Percentiles rank a stretch among this genome's conserved stretches.
phyloP scores from a whole-genome alignment of 2,329 filamentous ascomycete genomes.

The Colletotrichum graminicola region DNA sequence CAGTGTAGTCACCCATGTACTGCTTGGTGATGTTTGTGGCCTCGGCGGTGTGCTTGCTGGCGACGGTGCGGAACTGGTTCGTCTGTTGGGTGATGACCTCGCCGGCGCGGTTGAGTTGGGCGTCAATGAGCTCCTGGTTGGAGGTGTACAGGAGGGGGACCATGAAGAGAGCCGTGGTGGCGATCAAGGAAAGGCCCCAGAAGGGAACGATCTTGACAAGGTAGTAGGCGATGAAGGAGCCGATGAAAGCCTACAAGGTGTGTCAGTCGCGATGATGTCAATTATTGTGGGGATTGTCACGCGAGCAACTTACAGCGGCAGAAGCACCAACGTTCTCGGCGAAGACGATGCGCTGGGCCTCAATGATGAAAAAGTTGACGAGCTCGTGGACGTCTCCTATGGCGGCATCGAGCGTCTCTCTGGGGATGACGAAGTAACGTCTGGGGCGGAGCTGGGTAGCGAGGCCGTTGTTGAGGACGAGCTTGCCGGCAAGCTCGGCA shows the following conservation, averaged over 20 bases:
- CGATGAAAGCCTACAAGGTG: conserved; percentile 64
- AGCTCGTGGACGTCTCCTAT: conserved; percentile 76
- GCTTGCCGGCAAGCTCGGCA: conserved; percentile 72
- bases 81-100: conserved; percentile 73
- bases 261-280: conserved; percentile 25
- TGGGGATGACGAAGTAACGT: conserved; percentile 75
- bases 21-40: conserved; percentile 75
- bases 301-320: conserved; percentile 62
- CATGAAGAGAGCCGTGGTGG: conserved; percentile 70
- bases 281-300: conserved; percentile 34
- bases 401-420: conserved; percentile 70
- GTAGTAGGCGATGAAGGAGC: conserved; percentile 75
- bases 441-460: conserved; percentile 75
- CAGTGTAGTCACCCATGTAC: conserved; percentile 75
- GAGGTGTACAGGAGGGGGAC: conserved; percentile 73
- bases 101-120: conserved; percentile 68
- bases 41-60: conserved; percentile 73
- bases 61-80: conserved; percentile 70
- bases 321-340: conserved; percentile 75
- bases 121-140: conserved; percentile 78
- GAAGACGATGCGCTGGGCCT: conserved; percentile 76
- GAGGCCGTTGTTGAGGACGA: conserved; percentile 71
- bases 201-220: conserved; percentile 77
- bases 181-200: conserved; percentile 75
- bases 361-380: conserved; percentile 79